phyloP scores from a whole-genome alignment of 1,284 basidiomycete species.

The Austropuccinia psidii region DNA sequence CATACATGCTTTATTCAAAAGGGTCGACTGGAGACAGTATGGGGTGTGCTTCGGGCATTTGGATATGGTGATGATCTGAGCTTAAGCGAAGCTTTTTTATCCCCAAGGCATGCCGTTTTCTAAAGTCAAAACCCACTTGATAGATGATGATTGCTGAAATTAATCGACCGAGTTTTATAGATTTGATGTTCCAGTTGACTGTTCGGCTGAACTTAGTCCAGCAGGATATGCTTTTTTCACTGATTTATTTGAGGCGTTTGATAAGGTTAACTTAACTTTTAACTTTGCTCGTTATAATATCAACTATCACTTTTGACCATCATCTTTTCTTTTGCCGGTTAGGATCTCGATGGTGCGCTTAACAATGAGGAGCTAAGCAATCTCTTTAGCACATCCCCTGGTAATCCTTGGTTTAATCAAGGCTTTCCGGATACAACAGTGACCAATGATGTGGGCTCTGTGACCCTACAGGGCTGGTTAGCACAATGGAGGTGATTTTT shows the following conservation, averaged over 20 bases:
- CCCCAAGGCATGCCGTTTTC: constrained; percentile 61
- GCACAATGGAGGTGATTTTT: constrained; percentile 84
- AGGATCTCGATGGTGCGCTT: constrained; percentile 92
- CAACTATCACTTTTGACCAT: not conserved
- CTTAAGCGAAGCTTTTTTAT: constrained; percentile 75
- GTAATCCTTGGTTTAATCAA: constrained; percentile 79
- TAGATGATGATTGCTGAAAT: constrained; percentile 17
- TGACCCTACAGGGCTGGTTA: constrained; percentile 93
- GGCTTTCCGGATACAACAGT: constrained; percentile 84
- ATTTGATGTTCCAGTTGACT: constrained; percentile 86
- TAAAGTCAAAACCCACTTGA: not conserved
- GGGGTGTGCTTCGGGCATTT: constrained; percentile 90
- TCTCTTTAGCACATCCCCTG: constrained; percentile 87
- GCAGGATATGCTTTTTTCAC: constrained; percentile 95
- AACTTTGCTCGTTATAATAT: not conserved
- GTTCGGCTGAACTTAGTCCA: constrained; percentile 87
- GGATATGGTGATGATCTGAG: constrained; percentile 92
- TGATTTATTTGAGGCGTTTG: constrained; percentile 91
- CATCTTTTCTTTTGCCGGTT: constrained; percentile 11
- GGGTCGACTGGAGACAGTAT: constrained; percentile 92
- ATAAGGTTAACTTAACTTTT: constrained; percentile 59
- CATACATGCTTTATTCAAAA: constrained; percentile 97
- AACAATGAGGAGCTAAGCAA: constrained; percentile 76
- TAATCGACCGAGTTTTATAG: no score
- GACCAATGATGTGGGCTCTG: constrained; percentile 77